phyloP scores from a whole-genome alignment of 805 yeast genomes.

The Millerozyma acaciae region DNA sequence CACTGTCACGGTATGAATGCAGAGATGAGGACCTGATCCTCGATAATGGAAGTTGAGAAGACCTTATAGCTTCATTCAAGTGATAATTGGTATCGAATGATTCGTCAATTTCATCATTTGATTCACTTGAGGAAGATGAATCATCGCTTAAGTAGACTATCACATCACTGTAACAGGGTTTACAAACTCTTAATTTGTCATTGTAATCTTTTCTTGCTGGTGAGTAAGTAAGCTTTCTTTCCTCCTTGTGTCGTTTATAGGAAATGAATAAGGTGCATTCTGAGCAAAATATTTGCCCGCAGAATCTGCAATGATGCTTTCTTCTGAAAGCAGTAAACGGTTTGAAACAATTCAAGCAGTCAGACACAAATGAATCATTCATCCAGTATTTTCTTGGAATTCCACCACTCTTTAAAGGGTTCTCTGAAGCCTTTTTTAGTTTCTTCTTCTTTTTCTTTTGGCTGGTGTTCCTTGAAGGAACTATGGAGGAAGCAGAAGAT shows the following conservation, averaged over 20 bases:
- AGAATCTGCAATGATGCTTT: slow-evolving; percentile 90
- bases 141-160: slow-evolving; percentile 69
- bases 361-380: slow-evolving; percentile 88
- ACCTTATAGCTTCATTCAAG: slow-evolving; percentile 14
- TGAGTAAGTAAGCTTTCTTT: slow-evolving; percentile 19
- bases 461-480: slow-evolving; percentile 7
- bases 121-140: slow-evolving; percentile 33
- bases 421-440: slow-evolving; percentile 30
- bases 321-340: slow-evolving; percentile 82
- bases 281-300: slow-evolving; percentile 93
- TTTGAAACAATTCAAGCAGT: slow-evolving; percentile 79
- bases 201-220: slow-evolving; percentile 43
- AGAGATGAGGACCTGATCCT: slow-evolving; percentile 26
- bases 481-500: slow-evolving; percentile 31
- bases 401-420: slow-evolving; percentile 46
- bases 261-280: slow-evolving; percentile 68
- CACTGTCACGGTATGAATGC: slow-evolving; percentile 21
- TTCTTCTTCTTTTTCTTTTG: slow-evolving; percentile 22
- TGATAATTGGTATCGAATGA: slow-evolving; percentile 9
- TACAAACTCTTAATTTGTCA: slow-evolving; percentile 75
- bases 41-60: slow-evolving; percentile 24
- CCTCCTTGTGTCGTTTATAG: slow-evolving; percentile 50
- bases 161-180: slow-evolving; percentile 69
- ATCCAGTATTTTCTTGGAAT: slow-evolving; percentile 86
- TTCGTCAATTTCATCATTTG: slow-evolving; percentile 27